Evolutionary conservation across 495 filamentous ascomycete genomes (phyloP).

Genomic region (Physcia stellaris): DNA sequence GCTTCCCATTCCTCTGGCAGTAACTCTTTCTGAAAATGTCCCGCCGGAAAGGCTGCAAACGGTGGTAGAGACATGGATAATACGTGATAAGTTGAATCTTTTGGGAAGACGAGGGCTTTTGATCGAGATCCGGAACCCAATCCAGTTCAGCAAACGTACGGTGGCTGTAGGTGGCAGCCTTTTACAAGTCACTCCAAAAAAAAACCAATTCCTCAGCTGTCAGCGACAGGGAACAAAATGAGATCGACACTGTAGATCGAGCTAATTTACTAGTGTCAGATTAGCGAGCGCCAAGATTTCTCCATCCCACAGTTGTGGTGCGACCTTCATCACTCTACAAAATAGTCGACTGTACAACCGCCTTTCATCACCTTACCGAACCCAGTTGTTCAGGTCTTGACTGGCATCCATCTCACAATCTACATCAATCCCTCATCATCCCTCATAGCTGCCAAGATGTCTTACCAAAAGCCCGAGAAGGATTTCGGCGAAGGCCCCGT

Average conservation of each 20-base stretch:
- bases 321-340: too few relatives aligned
- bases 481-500: slow-evolving; percentile 77
- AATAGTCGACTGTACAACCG: too few relatives aligned
- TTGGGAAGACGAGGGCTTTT: neutral
- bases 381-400: slow-evolving; percentile 49
- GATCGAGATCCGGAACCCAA: too few relatives aligned
- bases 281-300: slow-evolving; percentile 22
- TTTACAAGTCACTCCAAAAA: neutral
- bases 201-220: neutral
- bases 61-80: slow-evolving; percentile 43
- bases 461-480: slow-evolving; percentile 93
- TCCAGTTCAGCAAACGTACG: neutral
- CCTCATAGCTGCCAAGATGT: slow-evolving; percentile 60
- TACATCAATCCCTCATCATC: too few relatives aligned
- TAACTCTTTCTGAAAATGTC: slow-evolving; percentile 50
- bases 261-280: neutral
- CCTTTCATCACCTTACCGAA: slow-evolving; percentile 79
- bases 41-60: slow-evolving; percentile 61
- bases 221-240: neutral
- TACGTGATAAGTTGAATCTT: too few relatives aligned
- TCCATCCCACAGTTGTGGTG: too few relatives aligned
- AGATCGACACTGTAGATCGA: neutral
- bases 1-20: slow-evolving; percentile 60
- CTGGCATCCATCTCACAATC: slow-evolving; percentile 33
- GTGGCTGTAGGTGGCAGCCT: neutral